Evolutionary conservation across 2,329 filamentous ascomycete species (phyloP), one percentile per base, ranked within the genome.

Genomic region (Amauroascus verrucosus): DNA sequence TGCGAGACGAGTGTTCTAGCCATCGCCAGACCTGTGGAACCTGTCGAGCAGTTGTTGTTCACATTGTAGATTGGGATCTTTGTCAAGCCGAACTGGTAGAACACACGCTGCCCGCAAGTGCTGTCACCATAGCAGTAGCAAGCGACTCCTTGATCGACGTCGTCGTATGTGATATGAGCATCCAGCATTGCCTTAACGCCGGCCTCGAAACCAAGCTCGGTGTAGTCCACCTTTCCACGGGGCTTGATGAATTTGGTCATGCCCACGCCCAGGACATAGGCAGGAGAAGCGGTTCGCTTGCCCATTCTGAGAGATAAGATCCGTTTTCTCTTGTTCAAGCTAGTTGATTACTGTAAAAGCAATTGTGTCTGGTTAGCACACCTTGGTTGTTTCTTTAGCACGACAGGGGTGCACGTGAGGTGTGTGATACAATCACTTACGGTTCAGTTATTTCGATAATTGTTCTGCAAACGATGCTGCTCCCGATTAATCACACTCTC

Each of bases 241-340:
- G 90, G 90, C 77, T 96, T 96, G 80, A 96, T 91, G 80, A 97
- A 97, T 73, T 95, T 95, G 74, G 91, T 97, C 88, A 97, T 93
- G 75, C 91, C 91, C 62, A 97, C 93, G 75, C 91, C 91, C 57
- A 97, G 82, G 67, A 97, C 87, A 77, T 97, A 97, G 77, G 78
- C 77, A 62, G 78, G 77, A 58, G 75, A 72, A 53, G 67, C 65
- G 64, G 69, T 61, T 60, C 77, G 77, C 61, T 75, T 73, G 59
- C 70, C 72, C 77, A 80, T 79, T 57, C 49, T 75, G 64, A 45
- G 11, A 11, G 22, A 28, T 43, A 28, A 40, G 43, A 20, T 28
- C 3, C 6, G 9, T 14, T 44, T 22, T 30, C 9, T n/a, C 20
- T 41, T 28, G 2, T 41, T 13, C n/a, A 18, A n/a, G 11, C 24